Evolutionary conservation across 805 yeast species (phyloP).

Genomic region (Dipodascus albidus): DNA sequence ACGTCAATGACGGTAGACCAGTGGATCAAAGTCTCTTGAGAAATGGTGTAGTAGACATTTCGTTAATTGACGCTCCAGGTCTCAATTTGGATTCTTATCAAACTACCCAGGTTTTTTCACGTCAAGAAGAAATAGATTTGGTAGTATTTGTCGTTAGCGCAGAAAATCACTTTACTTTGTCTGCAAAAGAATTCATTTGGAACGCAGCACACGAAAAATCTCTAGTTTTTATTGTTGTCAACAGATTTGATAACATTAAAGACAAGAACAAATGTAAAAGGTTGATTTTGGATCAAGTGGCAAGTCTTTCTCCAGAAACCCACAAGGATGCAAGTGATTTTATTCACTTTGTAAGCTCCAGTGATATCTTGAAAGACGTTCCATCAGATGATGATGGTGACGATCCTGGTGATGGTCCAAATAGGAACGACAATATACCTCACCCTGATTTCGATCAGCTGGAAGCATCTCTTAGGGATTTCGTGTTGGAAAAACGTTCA

Average conservation of each 20-base stretch:
- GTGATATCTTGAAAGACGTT: slow-evolving; percentile 30
- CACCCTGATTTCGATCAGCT: slow-evolving; percentile 53
- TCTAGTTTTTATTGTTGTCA: slow-evolving; percentile 86
- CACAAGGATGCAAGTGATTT: slow-evolving; percentile 80
- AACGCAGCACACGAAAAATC: slow-evolving; percentile 87
- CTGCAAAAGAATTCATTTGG: slow-evolving; percentile 87
- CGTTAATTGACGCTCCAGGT: slow-evolving; percentile 95
- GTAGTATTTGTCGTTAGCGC: slow-evolving; percentile 95
- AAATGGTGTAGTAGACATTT: slow-evolving; percentile 87
- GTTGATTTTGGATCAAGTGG: slow-evolving; percentile 75
- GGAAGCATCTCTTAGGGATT: slow-evolving; percentile 75
- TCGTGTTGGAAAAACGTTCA: slow-evolving; percentile 81
- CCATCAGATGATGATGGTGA: slow-evolving; percentile 24
- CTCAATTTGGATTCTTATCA: slow-evolving; percentile 85
- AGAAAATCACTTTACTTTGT: slow-evolving; percentile 87
- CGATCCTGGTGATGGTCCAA: slow-evolving; percentile 15
- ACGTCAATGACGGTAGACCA: slow-evolving; percentile 64
- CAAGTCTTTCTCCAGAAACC: slow-evolving; percentile 79
- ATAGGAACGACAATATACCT: slow-evolving; percentile 9
- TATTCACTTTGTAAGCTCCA: slow-evolving; percentile 82
- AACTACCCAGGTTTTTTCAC: slow-evolving; percentile 87
- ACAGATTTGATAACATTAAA: slow-evolving; percentile 75
- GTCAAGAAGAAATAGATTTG: slow-evolving; percentile 94
- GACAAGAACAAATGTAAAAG: slow-evolving; percentile 71
- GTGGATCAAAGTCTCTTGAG: slow-evolving; percentile 58